Conservation (phyloP, 192 early-diverging fungal species). For the Tieghemiomyces parasiticus region DNA sequence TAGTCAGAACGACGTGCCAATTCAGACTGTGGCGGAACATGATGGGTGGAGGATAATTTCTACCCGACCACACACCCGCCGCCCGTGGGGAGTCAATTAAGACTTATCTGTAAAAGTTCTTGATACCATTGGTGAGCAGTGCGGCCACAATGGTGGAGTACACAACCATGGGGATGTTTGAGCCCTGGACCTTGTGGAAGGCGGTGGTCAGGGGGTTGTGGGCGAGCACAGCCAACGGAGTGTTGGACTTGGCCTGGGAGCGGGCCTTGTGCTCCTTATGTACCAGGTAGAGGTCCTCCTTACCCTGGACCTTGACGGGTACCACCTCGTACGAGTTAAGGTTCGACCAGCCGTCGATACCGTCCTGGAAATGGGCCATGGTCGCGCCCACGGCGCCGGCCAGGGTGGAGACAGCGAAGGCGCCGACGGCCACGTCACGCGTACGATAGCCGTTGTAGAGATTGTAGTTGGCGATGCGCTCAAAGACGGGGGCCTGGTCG, state of each 20-base stretch:
- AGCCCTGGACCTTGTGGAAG: background rate
- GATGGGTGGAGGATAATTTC: no score
- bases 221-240: background rate
- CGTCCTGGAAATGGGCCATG: background rate
- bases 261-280: constrained; percentile 1
- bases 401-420: background rate
- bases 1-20: no score
- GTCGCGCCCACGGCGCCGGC: background rate
- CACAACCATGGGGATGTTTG: background rate
- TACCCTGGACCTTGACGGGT: background rate
- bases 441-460: background rate
- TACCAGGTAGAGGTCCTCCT: constrained; percentile 5
- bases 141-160: background rate
- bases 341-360: background rate
- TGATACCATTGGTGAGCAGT: background rate
- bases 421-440: background rate
- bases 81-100: no score
- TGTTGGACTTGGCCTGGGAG: background rate
- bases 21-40: no score
- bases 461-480: background rate
- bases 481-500: background rate
- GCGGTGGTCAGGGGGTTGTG: background rate
- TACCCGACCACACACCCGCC: no score
- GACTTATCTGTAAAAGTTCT: background rate
- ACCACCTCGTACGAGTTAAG: background rate